Evolutionary conservation across 2,329 filamentous ascomycete genomes (phyloP).

Genomic region (Diaporthe amygdali): DNA sequence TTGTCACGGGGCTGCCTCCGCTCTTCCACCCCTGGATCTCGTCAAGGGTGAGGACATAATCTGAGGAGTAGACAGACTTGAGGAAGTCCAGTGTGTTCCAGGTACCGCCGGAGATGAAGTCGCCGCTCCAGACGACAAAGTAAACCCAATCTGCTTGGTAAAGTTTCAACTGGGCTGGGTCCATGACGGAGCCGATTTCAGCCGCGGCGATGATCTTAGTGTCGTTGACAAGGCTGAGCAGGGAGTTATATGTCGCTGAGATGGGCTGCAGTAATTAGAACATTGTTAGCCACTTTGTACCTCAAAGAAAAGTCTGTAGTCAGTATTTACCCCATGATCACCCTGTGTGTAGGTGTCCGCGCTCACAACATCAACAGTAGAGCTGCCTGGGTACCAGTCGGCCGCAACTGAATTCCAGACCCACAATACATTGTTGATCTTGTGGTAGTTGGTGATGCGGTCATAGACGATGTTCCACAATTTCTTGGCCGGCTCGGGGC

Average conservation of each 20-base stretch:
- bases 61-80: conserved; percentile 36
- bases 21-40: conserved; percentile 40
- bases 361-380: conserved; percentile 50
- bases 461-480: conserved; percentile 49
- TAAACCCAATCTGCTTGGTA: conserved; percentile 54
- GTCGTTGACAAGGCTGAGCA: conserved; percentile 37
- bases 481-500: conserved; percentile 49
- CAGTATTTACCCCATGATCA: neutral
- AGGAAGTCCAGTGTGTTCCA: conserved; percentile 48
- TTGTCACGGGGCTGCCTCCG: neutral
- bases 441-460: conserved; percentile 48
- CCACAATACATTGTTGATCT: conserved; percentile 54
- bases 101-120: conserved; percentile 45
- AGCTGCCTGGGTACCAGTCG: conserved; percentile 53
- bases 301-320: no score
- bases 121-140: conserved; percentile 51
- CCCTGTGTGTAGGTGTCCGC: conserved; percentile 44
- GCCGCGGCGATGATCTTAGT: conserved; percentile 53
- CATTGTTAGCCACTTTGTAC: no score
- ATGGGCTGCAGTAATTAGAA: neutral
- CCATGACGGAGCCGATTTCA: conserved; percentile 52
- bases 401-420: conserved; percentile 52
- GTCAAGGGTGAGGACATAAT: conserved; percentile 35
- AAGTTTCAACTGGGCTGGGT: conserved; percentile 44
- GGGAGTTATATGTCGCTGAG: neutral